Evolutionary conservation across 805 yeast species (phyloP), one percentile per base, ranked within the genome.

Genomic region (Myxozyma monticola): DNA sequence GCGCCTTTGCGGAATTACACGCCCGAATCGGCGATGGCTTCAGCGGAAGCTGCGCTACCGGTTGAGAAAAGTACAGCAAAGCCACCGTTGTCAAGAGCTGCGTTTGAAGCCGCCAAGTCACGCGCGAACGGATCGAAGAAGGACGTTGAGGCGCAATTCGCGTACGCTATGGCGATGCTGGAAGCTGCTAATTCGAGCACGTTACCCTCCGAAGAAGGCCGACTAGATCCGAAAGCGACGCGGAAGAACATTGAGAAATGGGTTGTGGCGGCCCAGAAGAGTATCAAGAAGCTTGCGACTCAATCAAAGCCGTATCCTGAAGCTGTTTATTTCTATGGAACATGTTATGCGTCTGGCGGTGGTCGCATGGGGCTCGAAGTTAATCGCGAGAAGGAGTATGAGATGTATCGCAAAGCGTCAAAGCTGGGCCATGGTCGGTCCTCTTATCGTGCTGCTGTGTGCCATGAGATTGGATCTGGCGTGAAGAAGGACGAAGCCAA

Each of bases 391-490:
- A 77, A 77, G 59, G 89, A 90, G 2, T 80, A 78, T 60, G 80
- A 78, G 52, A 70, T 74, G 42, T 85, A 84, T 64, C 59, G 67
- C 26, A 78, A 76, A 51, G 84, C 88, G 0, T 84, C 88, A 4
- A 70, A 71, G 40, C 73, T 73, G 36, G 75, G 77, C 18, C 82
- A 82, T 60, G 73, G 80, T 0, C 77, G 77, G 46, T 84, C 86
- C 8, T 75, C 82, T 50, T 85, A 83, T 68, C 69, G 91, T 42
- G 76, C 81, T 0, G 93, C 85, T 0, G 84, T 84, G 28, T 80
- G 88, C 61, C 75, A 76, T 60, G 93, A 86, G 64, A 71, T 83
- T 63, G 84, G 87, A 15, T 74, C 78, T 51, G 84, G 85, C 1
- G 69, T 76, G 22, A 60, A 68, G 47, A 62, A 70, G 35, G 77